Percentiles rank a stretch among this genome's conserved stretches.
Conservation (phyloP, 345 rosid genomes). For the Microcos paniculata region DNA sequence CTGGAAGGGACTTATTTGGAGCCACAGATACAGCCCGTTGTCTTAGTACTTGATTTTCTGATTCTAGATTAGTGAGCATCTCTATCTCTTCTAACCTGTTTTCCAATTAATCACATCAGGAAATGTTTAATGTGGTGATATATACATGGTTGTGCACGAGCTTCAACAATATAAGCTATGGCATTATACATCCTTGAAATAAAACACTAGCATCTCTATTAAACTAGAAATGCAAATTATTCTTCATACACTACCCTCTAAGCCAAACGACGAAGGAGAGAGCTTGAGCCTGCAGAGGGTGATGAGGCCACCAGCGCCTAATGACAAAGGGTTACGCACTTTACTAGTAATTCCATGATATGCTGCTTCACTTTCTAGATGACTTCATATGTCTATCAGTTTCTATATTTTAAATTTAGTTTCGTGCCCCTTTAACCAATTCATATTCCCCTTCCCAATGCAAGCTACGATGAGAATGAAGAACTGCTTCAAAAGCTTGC, state of each 20-base stretch:
- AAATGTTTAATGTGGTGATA: conserved; percentile 3
- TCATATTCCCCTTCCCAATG: too few relatives aligned
- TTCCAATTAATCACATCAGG: conserved; percentile 10
- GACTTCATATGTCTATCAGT: too few relatives aligned
- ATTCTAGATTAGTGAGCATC: conserved; percentile 73
- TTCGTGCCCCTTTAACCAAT: too few relatives aligned
- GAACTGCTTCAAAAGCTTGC: too few relatives aligned
- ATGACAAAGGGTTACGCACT: too few relatives aligned
- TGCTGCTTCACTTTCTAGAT: too few relatives aligned
- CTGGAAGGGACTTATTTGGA: conserved; percentile 86
- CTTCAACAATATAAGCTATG: not conserved
- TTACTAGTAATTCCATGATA: too few relatives aligned
- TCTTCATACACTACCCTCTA: conserved; percentile 46
- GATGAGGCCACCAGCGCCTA: too few relatives aligned
- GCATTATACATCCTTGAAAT: not conserved
- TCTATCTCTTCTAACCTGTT: conserved; percentile 88
- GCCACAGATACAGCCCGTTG: conserved; percentile 95
- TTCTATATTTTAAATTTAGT: too few relatives aligned
- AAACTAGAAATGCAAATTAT: conserved; percentile 6
- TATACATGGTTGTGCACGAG: conserved; percentile 3
- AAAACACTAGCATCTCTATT: not conserved
- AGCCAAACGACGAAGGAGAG: too few relatives aligned
- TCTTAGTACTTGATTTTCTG: conserved; percentile 87
- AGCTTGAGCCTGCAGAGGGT: too few relatives aligned
- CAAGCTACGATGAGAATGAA: too few relatives aligned